Evolutionary conservation across 495 filamentous ascomycete genomes (phyloP).

Genomic region (Penicillium coprophilum): DNA sequence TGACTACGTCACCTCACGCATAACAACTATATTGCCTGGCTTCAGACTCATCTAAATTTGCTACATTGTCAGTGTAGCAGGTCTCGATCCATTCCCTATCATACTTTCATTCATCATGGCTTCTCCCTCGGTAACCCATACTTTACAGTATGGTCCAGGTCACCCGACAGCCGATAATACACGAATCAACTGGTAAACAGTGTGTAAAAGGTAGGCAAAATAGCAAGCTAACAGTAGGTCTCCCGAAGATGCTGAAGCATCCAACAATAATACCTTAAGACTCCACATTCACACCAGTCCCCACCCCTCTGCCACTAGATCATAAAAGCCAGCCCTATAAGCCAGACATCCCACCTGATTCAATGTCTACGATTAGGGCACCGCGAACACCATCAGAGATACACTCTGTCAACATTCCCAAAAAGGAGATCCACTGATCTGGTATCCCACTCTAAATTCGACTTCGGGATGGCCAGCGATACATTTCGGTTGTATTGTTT

Average conservation of each 20-base stretch:
- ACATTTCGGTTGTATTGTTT: conserved; percentile 15
- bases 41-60: conserved; percentile 60
- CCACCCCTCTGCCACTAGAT: conserved; percentile 33
- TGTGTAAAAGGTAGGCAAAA: no score
- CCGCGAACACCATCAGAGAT: conserved; percentile 29
- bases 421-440: conserved; percentile 20
- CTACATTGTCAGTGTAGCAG: conserved; percentile 15
- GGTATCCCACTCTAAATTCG: conserved; percentile 19
- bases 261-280: not conserved
- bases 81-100: no score
- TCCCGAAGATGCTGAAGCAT: no score
- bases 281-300: conserved; percentile 1
- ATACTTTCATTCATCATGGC: no score
- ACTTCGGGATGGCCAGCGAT: conserved; percentile 22
- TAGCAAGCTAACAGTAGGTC: no score
- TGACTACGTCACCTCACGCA: conserved; percentile 65
- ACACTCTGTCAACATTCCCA: conserved; percentile 23
- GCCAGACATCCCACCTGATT: conserved; percentile 25
- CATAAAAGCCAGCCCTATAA: conserved; percentile 25
- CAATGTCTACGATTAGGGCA: conserved; percentile 29
- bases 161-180: no score
- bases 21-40: conserved; percentile 71
- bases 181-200: no score
- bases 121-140: no score
- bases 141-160: no score